Evolutionary conservation across 805 yeast genomes (phyloP), one percentile per base, ranked within the genome.

Genomic region (Starmerella scarabaei): DNA sequence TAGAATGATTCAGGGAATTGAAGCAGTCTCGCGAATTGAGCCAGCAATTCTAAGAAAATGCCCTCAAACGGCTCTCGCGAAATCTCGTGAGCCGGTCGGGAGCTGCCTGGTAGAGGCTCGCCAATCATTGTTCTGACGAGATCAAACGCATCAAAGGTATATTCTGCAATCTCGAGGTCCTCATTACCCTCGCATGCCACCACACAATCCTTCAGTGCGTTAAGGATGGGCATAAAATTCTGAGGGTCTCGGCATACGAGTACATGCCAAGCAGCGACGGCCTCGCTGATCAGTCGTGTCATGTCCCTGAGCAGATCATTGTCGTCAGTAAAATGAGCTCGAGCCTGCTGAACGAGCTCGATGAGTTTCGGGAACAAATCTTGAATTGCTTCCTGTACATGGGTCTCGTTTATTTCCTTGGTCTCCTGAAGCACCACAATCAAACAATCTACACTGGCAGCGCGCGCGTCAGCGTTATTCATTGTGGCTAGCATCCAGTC

Each of bases 181-280:
- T 41, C 42, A 36, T 78, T 78, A 36, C 80, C 82, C 9, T 9
- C 24, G 15, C 24, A 23, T 48, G 73, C 73, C 30, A 77, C 68
- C 19, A 93, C 69, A 46, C 86, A 72, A 45, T 76, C 73, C 33
- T 84, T 66, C 18, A 88, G 59, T 5, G 82, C 73, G 42, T 73
- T 76, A 16, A 86, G 86, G 52, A 91, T 62, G 1, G 80, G 80
- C 47, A 72, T 69, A 62, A 81, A 86, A 33, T 71, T 69, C 33
- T 60, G 61, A 0, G 96, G 91, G 38, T 70, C 64, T 51, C 74
- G 74, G 5, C 88, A 84, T 37, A 91, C 75, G 26, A 81, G 65
- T 26, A 81, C 80, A 59, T 84, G 91, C 98, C 98, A 91, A 1
- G 93, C 72, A 61, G 85, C 96, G 41, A 94, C 94, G 2, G 96